Conservation (phyloP, 495 filamentous ascomycete genomes). For the Parathielavia appendiculata region DNA sequence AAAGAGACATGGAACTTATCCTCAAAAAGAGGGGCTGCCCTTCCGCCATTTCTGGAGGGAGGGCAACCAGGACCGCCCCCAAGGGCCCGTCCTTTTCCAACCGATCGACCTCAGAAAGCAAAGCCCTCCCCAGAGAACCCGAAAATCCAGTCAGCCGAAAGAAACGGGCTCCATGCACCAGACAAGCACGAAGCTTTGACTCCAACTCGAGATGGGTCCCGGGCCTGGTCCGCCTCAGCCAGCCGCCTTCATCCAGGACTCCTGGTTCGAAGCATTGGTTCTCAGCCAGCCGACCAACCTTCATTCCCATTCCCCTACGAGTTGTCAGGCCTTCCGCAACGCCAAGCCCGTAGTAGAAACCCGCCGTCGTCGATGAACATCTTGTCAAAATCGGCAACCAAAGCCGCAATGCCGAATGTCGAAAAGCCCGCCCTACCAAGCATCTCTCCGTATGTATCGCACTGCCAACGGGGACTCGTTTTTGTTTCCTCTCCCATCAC, state of each 20-base stretch:
- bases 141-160: conserved; percentile 15
- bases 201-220: conserved; percentile 94
- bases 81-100: conserved; percentile 36
- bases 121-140: conserved; percentile 23
- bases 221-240: conserved; percentile 22
- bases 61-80: conserved; percentile 43
- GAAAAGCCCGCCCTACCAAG: conserved; percentile 37
- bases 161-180: conserved; percentile 33
- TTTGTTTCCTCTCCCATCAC: conserved; percentile 73
- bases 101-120: conserved; percentile 21
- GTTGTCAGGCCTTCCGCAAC: conserved; percentile 17
- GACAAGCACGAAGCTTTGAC: conserved; percentile 96
- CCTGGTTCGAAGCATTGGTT: conserved; percentile 16
- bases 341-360: conserved; percentile 17
- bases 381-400: conserved; percentile 36
- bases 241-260: conserved; percentile 17
- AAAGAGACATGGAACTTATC: conserved; percentile 52
- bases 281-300: conserved; percentile 17
- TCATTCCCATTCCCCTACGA: conserved; percentile 13
- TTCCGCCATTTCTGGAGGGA: conserved; percentile 39
- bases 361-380: conserved; percentile 37
- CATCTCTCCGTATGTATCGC: conserved; percentile 62
- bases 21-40: conserved; percentile 52
- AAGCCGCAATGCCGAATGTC: conserved; percentile 33
- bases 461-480: conserved; percentile 76